Evolutionary conservation across 2,329 filamentous ascomycete genomes (phyloP).

Genomic region (Arthrinium puccinioides): DNA sequence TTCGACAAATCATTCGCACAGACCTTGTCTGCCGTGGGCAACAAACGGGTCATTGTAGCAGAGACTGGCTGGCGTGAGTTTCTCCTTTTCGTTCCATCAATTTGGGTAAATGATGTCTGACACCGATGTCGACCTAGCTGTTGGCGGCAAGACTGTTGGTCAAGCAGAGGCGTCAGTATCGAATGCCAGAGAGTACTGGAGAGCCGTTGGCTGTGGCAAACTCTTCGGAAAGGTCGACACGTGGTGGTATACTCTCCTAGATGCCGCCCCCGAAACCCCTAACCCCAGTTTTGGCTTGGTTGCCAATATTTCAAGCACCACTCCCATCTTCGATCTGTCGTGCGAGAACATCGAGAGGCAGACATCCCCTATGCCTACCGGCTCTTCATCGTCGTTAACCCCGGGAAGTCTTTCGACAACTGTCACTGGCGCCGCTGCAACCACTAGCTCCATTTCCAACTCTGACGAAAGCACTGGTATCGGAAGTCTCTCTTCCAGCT

Average conservation of each 20-base stretch:
- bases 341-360: conserved; percentile 35
- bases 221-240: conserved; percentile 57
- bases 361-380: conserved; percentile 12
- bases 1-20: conserved; percentile 61
- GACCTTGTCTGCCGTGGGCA: conserved; percentile 49
- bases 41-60: conserved; percentile 76
- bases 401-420: conserved; percentile 10
- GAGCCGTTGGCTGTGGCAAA: conserved; percentile 62
- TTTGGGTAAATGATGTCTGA: too few relatives aligned
- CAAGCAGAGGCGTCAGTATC: conserved; percentile 53
- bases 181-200: conserved; percentile 77
- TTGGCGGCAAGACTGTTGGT: conserved; percentile 57
- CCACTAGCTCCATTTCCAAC: conserved; percentile 5
- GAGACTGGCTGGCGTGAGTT: conserved; percentile 48
- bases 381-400: conserved; percentile 9
- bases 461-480: conserved; percentile 8
- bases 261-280: conserved; percentile 50
- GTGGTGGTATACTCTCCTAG: conserved; percentile 75
- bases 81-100: too few relatives aligned
- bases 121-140: conserved; percentile 72
- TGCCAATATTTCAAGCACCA: conserved; percentile 42
- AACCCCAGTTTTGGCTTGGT: conserved; percentile 67
- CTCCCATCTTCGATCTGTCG: conserved; percentile 56
- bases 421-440: conserved; percentile 10
- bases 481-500: conserved; percentile 7